These are phyloP conservation scores for Amaranthus cruentus DNA, from an alignment of 148 eudicot genomes.

Conservation along the genomic window DNA sequence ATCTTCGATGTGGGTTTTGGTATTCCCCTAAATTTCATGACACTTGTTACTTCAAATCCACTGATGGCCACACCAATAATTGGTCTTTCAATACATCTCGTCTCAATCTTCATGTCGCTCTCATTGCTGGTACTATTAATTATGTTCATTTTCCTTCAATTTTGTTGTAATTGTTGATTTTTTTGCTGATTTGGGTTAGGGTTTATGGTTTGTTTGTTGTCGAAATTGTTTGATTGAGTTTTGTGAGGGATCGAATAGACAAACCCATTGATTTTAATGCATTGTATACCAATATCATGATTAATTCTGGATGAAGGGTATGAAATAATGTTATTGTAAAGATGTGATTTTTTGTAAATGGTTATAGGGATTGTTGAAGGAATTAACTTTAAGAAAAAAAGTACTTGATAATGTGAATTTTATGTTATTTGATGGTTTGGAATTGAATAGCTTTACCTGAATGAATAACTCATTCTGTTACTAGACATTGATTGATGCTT, in stretches of 20 bases:
- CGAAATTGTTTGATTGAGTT: not conserved
- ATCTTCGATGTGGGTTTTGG: constrained; percentile 93
- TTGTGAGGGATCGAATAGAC: not conserved
- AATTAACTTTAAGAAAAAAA: too few species aligned
- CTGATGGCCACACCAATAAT: constrained; percentile 84
- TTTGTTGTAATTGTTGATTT: not conserved
- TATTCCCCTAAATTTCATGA: constrained; percentile 46
- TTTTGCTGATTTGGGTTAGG: not conserved
- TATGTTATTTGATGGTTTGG: too few species aligned
- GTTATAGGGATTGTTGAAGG: too few species aligned
- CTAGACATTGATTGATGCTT: too few species aligned
- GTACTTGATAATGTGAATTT: too few species aligned
- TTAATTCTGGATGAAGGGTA: too few species aligned
- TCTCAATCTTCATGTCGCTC: constrained; percentile 85
- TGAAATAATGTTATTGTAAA: too few species aligned
- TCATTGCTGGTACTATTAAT: constrained; percentile 55
- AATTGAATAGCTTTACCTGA: too few species aligned
- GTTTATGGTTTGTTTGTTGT: not conserved
- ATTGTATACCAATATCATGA: too few species aligned
- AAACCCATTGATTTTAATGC: too few species aligned
- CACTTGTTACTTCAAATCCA: constrained; percentile 89
- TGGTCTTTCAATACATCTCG: constrained; percentile 86
- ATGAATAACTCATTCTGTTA: too few species aligned
- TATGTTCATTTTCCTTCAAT: not conserved
- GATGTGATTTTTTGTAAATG: too few species aligned